These are phyloP conservation scores for Ophiognomonia clavigignenti-juglandacearum DNA, from an alignment of 2,329 filamentous ascomycete genomes.

Conservation along the genomic window DNA sequence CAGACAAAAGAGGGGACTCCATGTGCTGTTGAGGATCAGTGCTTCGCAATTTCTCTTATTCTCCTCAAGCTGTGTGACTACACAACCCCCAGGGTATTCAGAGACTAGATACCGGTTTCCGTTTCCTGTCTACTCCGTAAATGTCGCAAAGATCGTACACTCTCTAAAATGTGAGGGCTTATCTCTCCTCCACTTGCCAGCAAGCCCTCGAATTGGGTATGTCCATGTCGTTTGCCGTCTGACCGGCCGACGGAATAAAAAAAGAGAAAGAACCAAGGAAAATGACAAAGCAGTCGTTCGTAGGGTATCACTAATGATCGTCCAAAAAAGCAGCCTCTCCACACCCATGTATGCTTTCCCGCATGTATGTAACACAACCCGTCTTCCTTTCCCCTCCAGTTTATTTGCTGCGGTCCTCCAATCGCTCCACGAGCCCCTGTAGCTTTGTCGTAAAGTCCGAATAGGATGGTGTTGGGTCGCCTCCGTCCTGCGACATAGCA, in stretches of 20 bases:
- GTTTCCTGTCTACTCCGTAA: conserved; percentile 3
- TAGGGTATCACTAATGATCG: conserved; percentile 3
- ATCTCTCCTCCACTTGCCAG: not conserved
- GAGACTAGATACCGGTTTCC: not conserved
- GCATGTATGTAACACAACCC: not conserved
- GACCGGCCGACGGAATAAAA: not conserved
- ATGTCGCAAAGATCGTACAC: conserved; percentile 15
- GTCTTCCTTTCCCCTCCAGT: not conserved
- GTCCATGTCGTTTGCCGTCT: conserved; percentile 5
- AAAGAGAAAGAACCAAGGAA: not conserved
- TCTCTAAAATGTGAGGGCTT: not conserved
- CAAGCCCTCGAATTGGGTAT: conserved; percentile 2
- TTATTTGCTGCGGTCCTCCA: conserved; percentile 24
- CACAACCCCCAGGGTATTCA: not conserved
- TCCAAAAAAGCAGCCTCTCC: not conserved
- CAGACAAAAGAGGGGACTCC: not conserved
- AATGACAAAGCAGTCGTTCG: not conserved
- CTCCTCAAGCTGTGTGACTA: conserved; percentile 5
- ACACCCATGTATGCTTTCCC: not conserved
- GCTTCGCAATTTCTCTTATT: not conserved
- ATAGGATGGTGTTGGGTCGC: conserved; percentile 24
- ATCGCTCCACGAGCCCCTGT: conserved; percentile 34
- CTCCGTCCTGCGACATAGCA: conserved; percentile 24
- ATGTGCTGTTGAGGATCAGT: not conserved
- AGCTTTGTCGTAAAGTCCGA: conserved; percentile 32